phyloP scores from a whole-genome alignment of 306 rosid species.

The Cyamopsis tetragonoloba region DNA sequence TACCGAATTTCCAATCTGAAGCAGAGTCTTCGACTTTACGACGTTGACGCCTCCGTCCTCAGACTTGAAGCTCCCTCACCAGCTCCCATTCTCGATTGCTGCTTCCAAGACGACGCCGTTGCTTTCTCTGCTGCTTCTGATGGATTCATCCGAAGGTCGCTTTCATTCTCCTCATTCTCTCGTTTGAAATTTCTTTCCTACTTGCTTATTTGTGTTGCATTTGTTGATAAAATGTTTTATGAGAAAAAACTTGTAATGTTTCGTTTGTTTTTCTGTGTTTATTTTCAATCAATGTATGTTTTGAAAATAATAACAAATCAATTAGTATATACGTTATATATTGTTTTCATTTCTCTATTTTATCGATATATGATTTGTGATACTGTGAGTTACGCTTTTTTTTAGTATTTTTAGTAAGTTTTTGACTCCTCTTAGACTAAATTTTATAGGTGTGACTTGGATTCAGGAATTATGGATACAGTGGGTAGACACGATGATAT shows the following conservation, averaged over 20 bases:
- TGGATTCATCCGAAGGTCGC: constrained; percentile 73
- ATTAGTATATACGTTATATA: background rate
- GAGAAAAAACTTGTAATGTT: background rate
- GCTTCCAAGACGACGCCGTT: constrained; percentile 52
- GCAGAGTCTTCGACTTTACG: constrained; percentile 70
- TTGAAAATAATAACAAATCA: no score
- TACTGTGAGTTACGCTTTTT: background rate
- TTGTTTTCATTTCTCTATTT: background rate
- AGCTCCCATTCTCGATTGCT: constrained; percentile 71
- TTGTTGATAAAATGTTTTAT: no score
- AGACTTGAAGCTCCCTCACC: constrained; percentile 50
- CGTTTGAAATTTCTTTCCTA: background rate
- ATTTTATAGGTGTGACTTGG: constrained; percentile 63
- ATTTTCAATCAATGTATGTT: background rate
- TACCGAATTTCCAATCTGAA: background rate
- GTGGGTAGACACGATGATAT: constrained; percentile 72
- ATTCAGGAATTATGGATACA: constrained; percentile 51
- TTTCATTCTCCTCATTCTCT: background rate
- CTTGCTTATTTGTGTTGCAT: background rate
- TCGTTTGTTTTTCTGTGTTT: background rate
- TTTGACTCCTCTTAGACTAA: constrained; percentile 20
- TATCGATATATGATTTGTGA: background rate
- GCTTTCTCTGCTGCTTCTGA: constrained; percentile 64
- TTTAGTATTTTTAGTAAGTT: background rate
- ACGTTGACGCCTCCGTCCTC: constrained; percentile 46